Evolutionary conservation across 208 protist species (phyloP), one percentile per base, ranked within the genome.

Genomic region (Acanthamoeba lenticulata): DNA sequence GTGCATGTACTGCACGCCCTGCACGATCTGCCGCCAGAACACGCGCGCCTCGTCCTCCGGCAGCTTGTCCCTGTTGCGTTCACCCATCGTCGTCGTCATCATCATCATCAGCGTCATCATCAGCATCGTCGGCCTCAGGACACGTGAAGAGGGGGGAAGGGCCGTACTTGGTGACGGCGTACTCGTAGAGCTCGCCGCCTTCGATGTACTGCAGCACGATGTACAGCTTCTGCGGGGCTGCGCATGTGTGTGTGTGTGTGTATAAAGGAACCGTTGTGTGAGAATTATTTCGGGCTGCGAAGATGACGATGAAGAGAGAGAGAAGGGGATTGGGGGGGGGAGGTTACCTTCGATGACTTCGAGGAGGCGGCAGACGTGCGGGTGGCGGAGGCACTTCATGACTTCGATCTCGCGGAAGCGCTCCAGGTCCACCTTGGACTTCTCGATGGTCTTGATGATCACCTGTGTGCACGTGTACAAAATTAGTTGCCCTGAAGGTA

Each of bases 161-260:
- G 6, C 7, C 32, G 49, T 90, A 32, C 44, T 65, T 55, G n/a
- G 27, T 65, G 6, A 65, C 49, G 15, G 38, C 38, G 38, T 91
- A 91, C 36, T 67, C 49, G 9, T 44, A 91, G 3, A 91, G 85
- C 40, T 91, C 85, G 0, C 85, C 85, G 36, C 85, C 85, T 5
- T 91, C 85, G 57, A 65, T 91, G 55, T 91, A 91, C 52, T 91
- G 36, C 0, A 17, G 3, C 2, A 91, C 49, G 5, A 91, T 91
- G 40, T 91, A 69, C 45, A 91, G 49, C 57, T 69, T 65, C 15
- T 91, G 52, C 36, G 36, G 60, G 27, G 60, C 60, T 69, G 29
- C 15, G 15, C n/a, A n/a, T n/a, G n/a, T n/a, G n/a, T n/a, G n/a
- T n/a, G n/a, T n/a, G n/a, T n/a, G n/a, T n/a, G n/a, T 52, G 45